Conservation (phyloP, 345 rosid species). For the Bruguiera sexangula region DNA sequence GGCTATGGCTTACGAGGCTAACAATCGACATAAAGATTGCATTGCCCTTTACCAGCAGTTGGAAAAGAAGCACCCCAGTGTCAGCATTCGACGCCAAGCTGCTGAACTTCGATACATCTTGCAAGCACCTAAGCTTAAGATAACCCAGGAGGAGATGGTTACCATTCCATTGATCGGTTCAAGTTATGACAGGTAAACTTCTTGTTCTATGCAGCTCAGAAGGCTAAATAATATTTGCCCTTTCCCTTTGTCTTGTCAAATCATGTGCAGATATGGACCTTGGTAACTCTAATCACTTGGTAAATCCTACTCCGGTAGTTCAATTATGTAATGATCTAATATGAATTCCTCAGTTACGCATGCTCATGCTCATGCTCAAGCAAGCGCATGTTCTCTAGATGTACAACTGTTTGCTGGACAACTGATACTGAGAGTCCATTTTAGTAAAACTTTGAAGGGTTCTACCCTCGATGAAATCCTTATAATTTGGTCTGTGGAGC, state of each 20-base stretch:
- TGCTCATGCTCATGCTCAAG: no score
- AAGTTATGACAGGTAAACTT: constrained; percentile 64
- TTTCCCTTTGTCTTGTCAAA: background rate
- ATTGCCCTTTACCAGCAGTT: constrained; percentile 79
- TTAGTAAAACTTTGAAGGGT: background rate
- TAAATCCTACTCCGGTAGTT: no score
- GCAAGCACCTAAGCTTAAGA: constrained; percentile 96
- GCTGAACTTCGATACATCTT: constrained; percentile 80
- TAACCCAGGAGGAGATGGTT: constrained; percentile 89
- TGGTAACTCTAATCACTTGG: no score
- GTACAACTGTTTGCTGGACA: background rate
- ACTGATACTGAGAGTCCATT: background rate
- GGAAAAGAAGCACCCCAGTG: constrained; percentile 74
- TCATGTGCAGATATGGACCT: background rate
- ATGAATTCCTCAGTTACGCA: no score
- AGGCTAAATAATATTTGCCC: background rate
- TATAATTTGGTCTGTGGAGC: background rate
- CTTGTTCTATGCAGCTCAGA: background rate
- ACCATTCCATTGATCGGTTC: constrained; percentile 76
- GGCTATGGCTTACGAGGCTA: constrained; percentile 98
- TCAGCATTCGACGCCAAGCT: constrained; percentile 90
- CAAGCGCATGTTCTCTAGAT: background rate
- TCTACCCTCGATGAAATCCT: background rate
- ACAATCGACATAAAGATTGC: constrained; percentile 81
- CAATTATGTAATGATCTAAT: no score